A percentile compares a stretch with the other conserved stretches of the same genome.
Evolutionary conservation across 108 stramenopile species (phyloP).

Genomic region (Cyclostephanos tholiformis): DNA sequence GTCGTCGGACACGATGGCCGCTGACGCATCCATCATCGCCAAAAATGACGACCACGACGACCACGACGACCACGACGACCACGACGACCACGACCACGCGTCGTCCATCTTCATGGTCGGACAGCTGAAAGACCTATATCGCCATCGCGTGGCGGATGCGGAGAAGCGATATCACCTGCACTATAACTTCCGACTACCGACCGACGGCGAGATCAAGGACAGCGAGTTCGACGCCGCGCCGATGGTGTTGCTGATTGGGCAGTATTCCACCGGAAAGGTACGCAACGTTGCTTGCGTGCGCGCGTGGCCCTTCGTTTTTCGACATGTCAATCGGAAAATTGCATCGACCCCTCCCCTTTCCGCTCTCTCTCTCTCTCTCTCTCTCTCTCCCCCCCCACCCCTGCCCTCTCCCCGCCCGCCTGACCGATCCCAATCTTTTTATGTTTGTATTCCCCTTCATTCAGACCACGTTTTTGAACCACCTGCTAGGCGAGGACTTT

Average conservation of each 20-base stretch:
- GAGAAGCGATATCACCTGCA: conserved; percentile 6
- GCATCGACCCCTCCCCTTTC: not conserved
- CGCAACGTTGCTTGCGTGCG: too few relatives aligned
- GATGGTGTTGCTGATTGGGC: conserved; percentile 84
- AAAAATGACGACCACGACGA: not conserved
- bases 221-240: conserved; percentile 86
- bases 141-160: not conserved
- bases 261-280: conserved; percentile 86
- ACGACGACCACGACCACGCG: not conserved
- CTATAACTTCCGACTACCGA: conserved; percentile 46
- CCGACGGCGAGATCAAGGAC: conserved; percentile 51
- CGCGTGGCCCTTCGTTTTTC: too few relatives aligned
- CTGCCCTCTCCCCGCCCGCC: too few relatives aligned
- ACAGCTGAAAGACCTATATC: not conserved
- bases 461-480: conserved; percentile 61
- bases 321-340: not conserved
- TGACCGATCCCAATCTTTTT: not conserved
- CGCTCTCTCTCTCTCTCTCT: too few relatives aligned
- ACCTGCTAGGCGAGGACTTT: conserved; percentile 59
- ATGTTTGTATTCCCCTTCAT: not conserved
- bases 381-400: not conserved
- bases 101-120: not conserved
- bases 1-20: not conserved
- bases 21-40: not conserved
- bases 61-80: not conserved